Conservation (phyloP, 176 grass and related monocot genomes). For the Zea luxurians region DNA sequence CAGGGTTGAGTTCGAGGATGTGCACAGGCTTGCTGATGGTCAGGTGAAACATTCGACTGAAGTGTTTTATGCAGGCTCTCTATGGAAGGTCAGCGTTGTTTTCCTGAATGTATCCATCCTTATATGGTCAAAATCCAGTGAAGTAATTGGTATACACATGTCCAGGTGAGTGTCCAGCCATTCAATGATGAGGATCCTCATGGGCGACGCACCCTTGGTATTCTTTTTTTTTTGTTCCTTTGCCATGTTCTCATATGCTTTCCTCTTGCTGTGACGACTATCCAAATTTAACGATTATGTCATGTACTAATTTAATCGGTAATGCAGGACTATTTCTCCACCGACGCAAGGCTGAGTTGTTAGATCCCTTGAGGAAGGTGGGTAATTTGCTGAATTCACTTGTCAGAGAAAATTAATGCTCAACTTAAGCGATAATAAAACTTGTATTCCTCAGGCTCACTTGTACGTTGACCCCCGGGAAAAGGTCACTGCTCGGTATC, state of each 20-base stretch:
- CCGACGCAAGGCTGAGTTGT: slow-evolving; percentile 80
- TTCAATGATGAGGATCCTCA: slow-evolving; percentile 99
- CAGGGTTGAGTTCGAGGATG: slow-evolving; percentile 91
- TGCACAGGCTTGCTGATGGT: slow-evolving; percentile 79
- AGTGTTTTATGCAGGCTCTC: slow-evolving; percentile 90
- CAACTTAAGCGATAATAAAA: slow-evolving; percentile 6
- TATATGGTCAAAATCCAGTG: slow-evolving; percentile 25
- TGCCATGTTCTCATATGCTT: slow-evolving; percentile 9
- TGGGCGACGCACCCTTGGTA: slow-evolving; percentile 92
- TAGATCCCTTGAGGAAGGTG: slow-evolving; percentile 84
- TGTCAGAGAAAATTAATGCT: not conserved
- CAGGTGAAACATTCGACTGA: slow-evolving; percentile 92
- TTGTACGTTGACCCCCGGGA: slow-evolving; percentile 83
- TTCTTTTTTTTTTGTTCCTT: slow-evolving; percentile 8
- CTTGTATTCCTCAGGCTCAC: slow-evolving; percentile 57
- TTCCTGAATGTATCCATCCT: slow-evolving; percentile 23
- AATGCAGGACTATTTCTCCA: slow-evolving; percentile 92
- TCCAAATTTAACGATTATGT: slow-evolving; percentile 1
- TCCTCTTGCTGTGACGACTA: slow-evolving; percentile 11
- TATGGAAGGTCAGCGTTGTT: slow-evolving; percentile 79
- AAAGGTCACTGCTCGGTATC: slow-evolving; percentile 95
- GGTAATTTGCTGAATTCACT: slow-evolving; percentile 35
- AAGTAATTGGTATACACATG: slow-evolving; percentile 15
- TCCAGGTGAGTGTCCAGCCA: slow-evolving; percentile 94
- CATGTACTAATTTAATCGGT: slow-evolving; percentile 8